phyloP scores from a whole-genome alignment of 495 filamentous ascomycete species.

The Lentithecium fluviatile region DNA sequence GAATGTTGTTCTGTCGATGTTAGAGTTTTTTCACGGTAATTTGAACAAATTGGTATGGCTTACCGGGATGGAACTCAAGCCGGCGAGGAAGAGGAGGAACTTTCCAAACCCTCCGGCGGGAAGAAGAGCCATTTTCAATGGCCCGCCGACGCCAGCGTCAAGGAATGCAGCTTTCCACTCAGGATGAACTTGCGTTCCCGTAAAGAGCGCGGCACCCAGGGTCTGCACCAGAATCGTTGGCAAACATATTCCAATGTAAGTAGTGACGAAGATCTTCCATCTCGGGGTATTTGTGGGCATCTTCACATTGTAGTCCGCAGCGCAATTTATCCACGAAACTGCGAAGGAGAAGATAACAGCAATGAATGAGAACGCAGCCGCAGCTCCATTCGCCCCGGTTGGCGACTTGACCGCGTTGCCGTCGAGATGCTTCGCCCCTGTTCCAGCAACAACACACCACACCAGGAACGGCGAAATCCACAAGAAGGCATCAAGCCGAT shows the following conservation, averaged over 20 bases:
- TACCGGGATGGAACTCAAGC: conserved; percentile 44
- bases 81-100: conserved; percentile 45
- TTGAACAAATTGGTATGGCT: not conserved
- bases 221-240: conserved; percentile 30
- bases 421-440: conserved; percentile 40
- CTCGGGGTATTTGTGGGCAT: conserved; percentile 29
- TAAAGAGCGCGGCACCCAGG: conserved; percentile 26
- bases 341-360: conserved; percentile 32
- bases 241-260: conserved; percentile 25
- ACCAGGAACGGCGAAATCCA: conserved; percentile 46
- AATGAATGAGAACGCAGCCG: conserved; percentile 30
- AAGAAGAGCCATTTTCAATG: conserved; percentile 21
- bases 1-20: conserved; percentile 24
- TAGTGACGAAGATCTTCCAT: conserved; percentile 29
- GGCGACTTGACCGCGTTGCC: conserved; percentile 34
- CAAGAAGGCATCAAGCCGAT: conserved; percentile 37
- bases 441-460: conserved; percentile 46
- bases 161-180: conserved; percentile 24
- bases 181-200: conserved; percentile 12
- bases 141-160: conserved; percentile 23
- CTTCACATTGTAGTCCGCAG: conserved; percentile 32
- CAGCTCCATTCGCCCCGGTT: conserved; percentile 27
- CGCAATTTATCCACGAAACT: conserved; percentile 33
- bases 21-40: not conserved
- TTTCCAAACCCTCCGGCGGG: conserved; percentile 45